Evolutionary conservation across 2,329 filamentous ascomycete genomes (phyloP), one percentile per base, ranked within the genome.

Genomic region (Lachnellula hyalina): DNA sequence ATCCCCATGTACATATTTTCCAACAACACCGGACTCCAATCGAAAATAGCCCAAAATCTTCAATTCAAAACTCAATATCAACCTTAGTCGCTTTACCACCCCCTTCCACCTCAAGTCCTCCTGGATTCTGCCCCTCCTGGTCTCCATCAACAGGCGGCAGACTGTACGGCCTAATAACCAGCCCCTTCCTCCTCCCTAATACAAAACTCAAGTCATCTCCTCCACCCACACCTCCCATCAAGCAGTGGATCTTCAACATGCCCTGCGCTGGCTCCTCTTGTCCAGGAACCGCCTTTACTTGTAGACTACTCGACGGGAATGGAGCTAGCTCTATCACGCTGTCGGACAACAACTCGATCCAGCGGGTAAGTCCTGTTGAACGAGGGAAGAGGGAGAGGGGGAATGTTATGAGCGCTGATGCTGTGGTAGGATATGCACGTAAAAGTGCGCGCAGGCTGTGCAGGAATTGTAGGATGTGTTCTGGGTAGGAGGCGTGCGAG

Each of bases 191-290:
- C 65, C 90, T 80, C 70, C 90, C 96, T 50, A 99, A 74, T 57
- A 85, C 92, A 70, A 99, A 99, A 4, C 91, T 91, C 72, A 96
- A 81, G 71, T 96, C 91, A 66, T 96, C 89, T 23, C 89, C 85
- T 40, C 81, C 77, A 56, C 84, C 83, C 2, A 82, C 79, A 9
- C 84, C 86, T 14, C 90, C 90, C 0, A 94, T 93, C 36, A 97
- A 72, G 52, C 86, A 86, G 70, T 96, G 90, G 0, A 95, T 82
- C 58, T 85, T 88, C 17, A 97, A 74, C 72, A 97, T 82, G 1
- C 94, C 94, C 68, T 97, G 93, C 1, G 88, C 85, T 54, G 86
- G 84, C 55, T 96, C 90, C 56, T 89, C 86, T 62, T 73, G 76
- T 41, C 44, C 44, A 4, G 44, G 44, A 11, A 23, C 25, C 14